A percentile compares a stretch with the other conserved stretches of the same genome.
These are phyloP conservation scores for Phialophora verrucosa DNA, from an alignment of 2,329 filamentous ascomycete species.

Conservation along the genomic window DNA sequence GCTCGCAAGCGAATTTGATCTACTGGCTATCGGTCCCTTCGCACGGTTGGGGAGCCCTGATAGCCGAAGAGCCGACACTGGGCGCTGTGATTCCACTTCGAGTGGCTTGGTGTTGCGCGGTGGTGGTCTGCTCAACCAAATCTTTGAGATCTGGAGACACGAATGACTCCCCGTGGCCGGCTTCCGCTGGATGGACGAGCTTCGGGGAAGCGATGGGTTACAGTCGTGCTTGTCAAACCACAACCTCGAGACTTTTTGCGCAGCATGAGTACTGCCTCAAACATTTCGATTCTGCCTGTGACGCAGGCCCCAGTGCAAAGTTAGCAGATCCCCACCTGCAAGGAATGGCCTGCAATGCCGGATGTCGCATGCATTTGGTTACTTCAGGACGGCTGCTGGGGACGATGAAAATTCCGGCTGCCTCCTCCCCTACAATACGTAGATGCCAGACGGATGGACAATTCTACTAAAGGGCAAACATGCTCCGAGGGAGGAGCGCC, in stretches of 20 bases:
- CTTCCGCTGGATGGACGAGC: slow-evolving; percentile 14
- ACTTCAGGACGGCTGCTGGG: neutral
- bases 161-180: slow-evolving; percentile 9
- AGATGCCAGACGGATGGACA: neutral
- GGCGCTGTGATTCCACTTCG: neutral
- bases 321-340: neutral
- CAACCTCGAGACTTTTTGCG: neutral
- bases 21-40: neutral
- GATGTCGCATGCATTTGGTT: slow-evolving; percentile 8
- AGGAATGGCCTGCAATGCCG: neutral
- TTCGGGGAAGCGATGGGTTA: slow-evolving; percentile 16
- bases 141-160: neutral
- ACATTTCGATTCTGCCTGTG: slow-evolving; percentile 6
- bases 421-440: neutral
- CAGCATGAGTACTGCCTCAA: neutral
- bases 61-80: neutral
- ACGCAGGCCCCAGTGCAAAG: neutral
- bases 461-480: neutral
- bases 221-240: slow-evolving; percentile 12
- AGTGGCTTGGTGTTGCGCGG: neutral
- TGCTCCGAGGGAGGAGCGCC: neutral
- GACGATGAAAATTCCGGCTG: neutral
- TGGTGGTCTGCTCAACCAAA: slow-evolving; percentile 4
- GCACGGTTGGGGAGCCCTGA: neutral
- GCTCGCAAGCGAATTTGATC: neutral